Conservation (phyloP, 164 flowering plant species). For the Nymphaea colorata region DNA sequence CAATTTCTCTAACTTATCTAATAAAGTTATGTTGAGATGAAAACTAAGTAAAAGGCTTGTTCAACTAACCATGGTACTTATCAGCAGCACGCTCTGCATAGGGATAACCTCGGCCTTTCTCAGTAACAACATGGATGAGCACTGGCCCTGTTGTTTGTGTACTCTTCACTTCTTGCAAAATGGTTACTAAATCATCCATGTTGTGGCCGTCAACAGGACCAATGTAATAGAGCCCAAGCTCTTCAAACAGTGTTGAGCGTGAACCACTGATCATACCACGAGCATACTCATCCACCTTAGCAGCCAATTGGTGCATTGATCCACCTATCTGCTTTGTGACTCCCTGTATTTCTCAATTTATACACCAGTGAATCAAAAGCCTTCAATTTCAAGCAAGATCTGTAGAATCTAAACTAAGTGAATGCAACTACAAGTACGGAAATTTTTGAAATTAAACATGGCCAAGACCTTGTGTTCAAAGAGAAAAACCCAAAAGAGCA, state of each 20-base stretch:
- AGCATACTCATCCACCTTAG: conserved; percentile 95
- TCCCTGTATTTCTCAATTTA: conserved; percentile 42
- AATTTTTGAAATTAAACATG: too few species aligned
- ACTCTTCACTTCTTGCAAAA: conserved; percentile 79
- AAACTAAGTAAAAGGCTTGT: not conserved
- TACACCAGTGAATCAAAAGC: not conserved
- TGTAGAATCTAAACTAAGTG: too few species aligned
- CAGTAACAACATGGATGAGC: conserved; percentile 86
- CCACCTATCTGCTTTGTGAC: conserved; percentile 90
- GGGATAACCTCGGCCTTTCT: conserved; percentile 95
- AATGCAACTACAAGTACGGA: too few species aligned
- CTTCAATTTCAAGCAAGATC: not conserved
- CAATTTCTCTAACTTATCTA: too few species aligned
- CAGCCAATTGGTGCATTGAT: conserved; percentile 78
- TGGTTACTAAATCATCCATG: conserved; percentile 75
- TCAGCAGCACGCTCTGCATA: conserved; percentile 95
- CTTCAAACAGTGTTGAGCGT: conserved; percentile 86
- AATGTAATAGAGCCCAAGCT: conserved; percentile 92
- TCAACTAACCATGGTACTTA: conserved; percentile 70
- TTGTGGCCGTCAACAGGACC: conserved; percentile 98
- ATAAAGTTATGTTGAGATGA: too few species aligned
- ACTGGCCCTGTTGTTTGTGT: conserved; percentile 87
- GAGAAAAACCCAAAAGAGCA: too few species aligned
- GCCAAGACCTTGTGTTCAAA: too few species aligned
- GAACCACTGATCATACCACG: conserved; percentile 98